phyloP scores from a whole-genome alignment of 345 rosid species.

The Acer negundo region DNA sequence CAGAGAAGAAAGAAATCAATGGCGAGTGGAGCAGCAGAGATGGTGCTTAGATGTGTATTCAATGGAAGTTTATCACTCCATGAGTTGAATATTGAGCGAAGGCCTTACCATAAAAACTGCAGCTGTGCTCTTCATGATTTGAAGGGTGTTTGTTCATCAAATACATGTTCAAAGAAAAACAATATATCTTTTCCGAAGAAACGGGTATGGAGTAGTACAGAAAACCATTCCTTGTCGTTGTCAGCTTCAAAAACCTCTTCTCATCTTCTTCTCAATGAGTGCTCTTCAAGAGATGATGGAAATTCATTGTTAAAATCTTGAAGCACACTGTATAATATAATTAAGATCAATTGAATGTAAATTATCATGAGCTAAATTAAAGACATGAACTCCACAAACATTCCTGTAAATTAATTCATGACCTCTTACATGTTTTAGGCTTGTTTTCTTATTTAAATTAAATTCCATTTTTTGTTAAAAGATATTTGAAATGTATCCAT shows the following conservation, averaged over 20 bases:
- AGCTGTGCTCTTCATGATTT: slow-evolving; percentile 42
- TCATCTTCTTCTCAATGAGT: not conserved
- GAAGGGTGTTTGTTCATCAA: slow-evolving; percentile 17
- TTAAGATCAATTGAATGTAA: too few species aligned
- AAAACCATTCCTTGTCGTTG: slow-evolving; percentile 18
- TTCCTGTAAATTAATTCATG: too few species aligned
- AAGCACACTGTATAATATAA: too few species aligned
- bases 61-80: slow-evolving; percentile 25
- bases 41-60: slow-evolving; percentile 21
- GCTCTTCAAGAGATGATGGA: not conserved
- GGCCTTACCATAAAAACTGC: slow-evolving; percentile 48
- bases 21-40: slow-evolving; percentile 17
- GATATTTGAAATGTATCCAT: too few species aligned
- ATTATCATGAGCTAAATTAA: too few species aligned
- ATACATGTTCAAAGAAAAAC: slow-evolving; percentile 4
- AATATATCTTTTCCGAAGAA: slow-evolving; percentile 20
- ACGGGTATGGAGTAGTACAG: not conserved
- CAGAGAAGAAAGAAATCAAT: not conserved
- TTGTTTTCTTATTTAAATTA: too few species aligned
- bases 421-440: too few species aligned
- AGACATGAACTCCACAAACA: too few species aligned
- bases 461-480: too few species aligned
- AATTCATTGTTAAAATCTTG: too few species aligned
- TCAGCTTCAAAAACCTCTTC: slow-evolving; percentile 20
- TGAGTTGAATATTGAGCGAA: slow-evolving; percentile 21